These are phyloP conservation scores for Citrullus colocynthis DNA, from an alignment of 306 rosid genomes.

Conservation along the genomic window DNA sequence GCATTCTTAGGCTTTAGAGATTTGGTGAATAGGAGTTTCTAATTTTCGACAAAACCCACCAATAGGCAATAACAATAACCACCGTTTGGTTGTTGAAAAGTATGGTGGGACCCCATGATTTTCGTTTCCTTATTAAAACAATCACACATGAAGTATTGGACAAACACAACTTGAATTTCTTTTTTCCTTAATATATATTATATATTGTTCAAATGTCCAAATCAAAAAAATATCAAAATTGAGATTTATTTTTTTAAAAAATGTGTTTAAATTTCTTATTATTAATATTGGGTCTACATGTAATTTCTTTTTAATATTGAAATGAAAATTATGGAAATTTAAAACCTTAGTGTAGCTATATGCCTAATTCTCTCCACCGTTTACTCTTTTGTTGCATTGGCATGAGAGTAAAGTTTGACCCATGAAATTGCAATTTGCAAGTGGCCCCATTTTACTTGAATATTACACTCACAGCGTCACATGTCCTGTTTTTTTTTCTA, in stretches of 20 bases:
- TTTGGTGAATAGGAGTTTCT: background rate
- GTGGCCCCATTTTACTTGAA: background rate
- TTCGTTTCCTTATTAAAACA: too few species aligned
- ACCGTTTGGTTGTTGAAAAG: background rate
- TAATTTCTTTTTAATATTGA: too few species aligned
- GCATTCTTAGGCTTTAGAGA: too few species aligned
- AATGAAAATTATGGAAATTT: too few species aligned
- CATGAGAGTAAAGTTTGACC: background rate
- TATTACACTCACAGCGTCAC: background rate
- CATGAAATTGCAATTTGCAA: background rate
- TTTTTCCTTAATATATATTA: too few species aligned
- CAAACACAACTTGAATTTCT: too few species aligned
- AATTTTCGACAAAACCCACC: background rate
- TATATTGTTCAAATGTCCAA: background rate
- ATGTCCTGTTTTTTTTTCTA: constrained; percentile 1
- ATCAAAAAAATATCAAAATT: too few species aligned
- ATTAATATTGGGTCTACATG: too few species aligned
- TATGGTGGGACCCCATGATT: background rate
- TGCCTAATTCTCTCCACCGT: background rate
- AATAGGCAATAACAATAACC: background rate
- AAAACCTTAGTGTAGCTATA: too few species aligned
- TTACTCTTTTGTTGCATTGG: background rate
- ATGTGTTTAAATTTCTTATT: too few species aligned
- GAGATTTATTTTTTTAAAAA: background rate
- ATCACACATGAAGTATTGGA: too few species aligned